Base-by-base conservation (phyloP, 768 basidiomycete species). In the Harrya chromipes region DNA sequence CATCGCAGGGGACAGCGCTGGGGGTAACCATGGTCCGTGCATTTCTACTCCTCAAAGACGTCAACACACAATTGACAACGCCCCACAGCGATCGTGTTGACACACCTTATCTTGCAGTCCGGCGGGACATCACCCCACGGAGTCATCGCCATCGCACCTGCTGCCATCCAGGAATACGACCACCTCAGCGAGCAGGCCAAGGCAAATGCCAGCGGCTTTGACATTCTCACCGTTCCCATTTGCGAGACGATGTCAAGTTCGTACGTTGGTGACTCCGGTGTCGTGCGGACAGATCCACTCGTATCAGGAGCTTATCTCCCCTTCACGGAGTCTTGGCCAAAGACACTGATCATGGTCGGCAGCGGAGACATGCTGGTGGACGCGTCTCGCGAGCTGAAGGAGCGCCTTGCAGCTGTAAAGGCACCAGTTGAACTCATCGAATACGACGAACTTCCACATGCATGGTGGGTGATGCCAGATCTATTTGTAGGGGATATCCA, bases 111-210 rank as follows among this genome's bases (percentile, higher is more conserved):
- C 35, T 69, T 74, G 50, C 84, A 87, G 67, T 81, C 82, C 20
- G 79, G 16, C 61, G 38, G 69, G 39, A 68, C 70, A 4, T 69
- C 84, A 31, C 79, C 81, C 37, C 62, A 67, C 0, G 81, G 85
- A 52, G 66, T 89, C 54, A 68, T 80, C 21, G 67, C 84, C 19
- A 72, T 87, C 26, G 71, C 83, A 0, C 86, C 87, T 0, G 6
- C 0, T 4, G 16, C 46, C 6, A 40, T 43, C 6, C 50, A 20
- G 7, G 63, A 59, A 2, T 14, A 4, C 1, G 40, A 47, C 10
- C 7, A 0, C 27, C 1, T 17, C 12, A 45, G 43, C 40, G 50
- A 49, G 5, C 10, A 49, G 6, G 40, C 47, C 31, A 37, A 43
- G 40, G 34, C 39, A n/a, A 42, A 26, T 5, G 24, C 17, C 6